Evolutionary conservation across 192 early-diverging fungal species (phyloP), one percentile per base, ranked within the genome.

Genomic region (Backusella morwellensis): DNA sequence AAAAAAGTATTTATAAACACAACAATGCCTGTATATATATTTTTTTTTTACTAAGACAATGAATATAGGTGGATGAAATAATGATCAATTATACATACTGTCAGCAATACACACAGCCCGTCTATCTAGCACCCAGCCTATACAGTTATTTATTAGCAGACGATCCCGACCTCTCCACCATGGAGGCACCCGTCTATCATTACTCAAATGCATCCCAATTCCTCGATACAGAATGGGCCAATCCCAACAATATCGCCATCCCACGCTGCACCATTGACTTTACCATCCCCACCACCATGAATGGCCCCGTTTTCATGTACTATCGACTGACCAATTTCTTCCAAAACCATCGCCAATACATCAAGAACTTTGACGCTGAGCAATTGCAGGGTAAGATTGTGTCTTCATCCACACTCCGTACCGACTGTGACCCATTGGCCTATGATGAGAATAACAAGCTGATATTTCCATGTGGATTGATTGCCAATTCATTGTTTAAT

Each of bases 291-390:
- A 86, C 86, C 72, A 84, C 89, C 70, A 79, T 98, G 78, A 83
- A 82, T 34, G 85, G 90, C 1, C 94, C 93, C 2, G 93, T 99
- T 44, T 97, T 90, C 75, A 78, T 99, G 80, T 98, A 98, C 83
- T 98, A 98, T 82, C 86, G 94, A 63, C 85, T 99, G 75, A 97
- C 97, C 9, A 94, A 95, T 83, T 99, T 99, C 80, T 97, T 95
- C 79, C 96, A 97, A 85, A 97, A 97, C 85, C 94, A 97, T 76
- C 86, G 95, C 11, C 90, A 91, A 71, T 97, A 97, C 74, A 91
- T 96, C 29, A 94, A 94, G 77, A 91, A 87, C 75, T 95, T 88
- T 79, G 91, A 95, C 75, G 81, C 87, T 21, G 83, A 90, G 44
- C 95, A 97, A 82, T 84, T 97, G 23, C 78, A 84, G 68, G 94